Percentiles rank a stretch among this genome's conserved stretches.
phyloP scores from a whole-genome alignment of 306 rosid genomes.

The Fragaria nilgerrensis region DNA sequence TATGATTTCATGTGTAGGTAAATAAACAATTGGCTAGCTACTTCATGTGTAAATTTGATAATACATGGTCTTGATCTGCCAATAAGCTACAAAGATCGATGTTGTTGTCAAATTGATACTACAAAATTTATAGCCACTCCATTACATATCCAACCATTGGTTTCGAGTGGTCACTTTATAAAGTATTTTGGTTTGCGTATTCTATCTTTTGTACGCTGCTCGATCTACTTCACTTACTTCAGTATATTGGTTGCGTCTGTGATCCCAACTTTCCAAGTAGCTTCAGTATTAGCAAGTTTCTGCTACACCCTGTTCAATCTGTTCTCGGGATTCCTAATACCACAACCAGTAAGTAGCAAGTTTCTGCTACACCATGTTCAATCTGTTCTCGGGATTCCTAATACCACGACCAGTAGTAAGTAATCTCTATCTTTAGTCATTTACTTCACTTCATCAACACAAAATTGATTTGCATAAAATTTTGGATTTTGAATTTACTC shows the following conservation, averaged over 20 bases:
- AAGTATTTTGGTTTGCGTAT: slow-evolving; percentile 25
- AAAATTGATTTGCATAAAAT: too few species aligned
- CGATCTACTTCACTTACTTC: slow-evolving; percentile 31
- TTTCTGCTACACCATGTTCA: slow-evolving; percentile 26
- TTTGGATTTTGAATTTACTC: neutral
- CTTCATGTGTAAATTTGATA: neutral
- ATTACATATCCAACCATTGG: slow-evolving; percentile 19
- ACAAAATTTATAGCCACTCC: too few species aligned
- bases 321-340: slow-evolving; percentile 28
- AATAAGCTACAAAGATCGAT: neutral
- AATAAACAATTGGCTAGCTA: neutral
- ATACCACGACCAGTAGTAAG: slow-evolving; percentile 37
- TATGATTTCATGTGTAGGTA: neutral
- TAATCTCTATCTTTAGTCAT: neutral
- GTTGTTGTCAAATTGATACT: neutral
- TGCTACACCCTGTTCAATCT: slow-evolving; percentile 27
- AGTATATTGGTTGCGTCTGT: slow-evolving; percentile 30
- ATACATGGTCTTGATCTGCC: neutral
- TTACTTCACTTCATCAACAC: neutral
- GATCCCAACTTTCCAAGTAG: slow-evolving; percentile 25
- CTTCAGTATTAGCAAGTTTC: slow-evolving; percentile 20
- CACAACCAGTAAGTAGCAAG: slow-evolving; percentile 26
- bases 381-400: slow-evolving; percentile 26
- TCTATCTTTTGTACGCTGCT: slow-evolving; percentile 22
- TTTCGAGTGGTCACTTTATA: slow-evolving; percentile 30